Conservation (phyloP, 768 basidiomycete genomes). For the Mycena kentingensis region DNA sequence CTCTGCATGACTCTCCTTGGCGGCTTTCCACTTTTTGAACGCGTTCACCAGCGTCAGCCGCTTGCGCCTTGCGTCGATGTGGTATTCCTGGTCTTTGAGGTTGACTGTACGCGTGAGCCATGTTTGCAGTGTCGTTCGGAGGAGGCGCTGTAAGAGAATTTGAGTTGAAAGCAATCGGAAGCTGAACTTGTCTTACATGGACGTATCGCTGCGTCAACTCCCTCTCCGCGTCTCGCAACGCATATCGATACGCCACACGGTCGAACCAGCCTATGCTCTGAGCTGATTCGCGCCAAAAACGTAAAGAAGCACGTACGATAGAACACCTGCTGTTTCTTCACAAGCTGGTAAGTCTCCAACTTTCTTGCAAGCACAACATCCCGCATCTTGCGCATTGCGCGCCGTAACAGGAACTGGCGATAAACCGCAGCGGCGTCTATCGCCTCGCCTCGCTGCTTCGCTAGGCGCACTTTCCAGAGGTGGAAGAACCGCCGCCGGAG, state of each 20-base stretch:
- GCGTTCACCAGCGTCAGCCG: constrained; percentile 42
- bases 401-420: too few relatives aligned
- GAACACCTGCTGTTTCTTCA: too few relatives aligned
- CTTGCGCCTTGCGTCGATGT: constrained; percentile 34
- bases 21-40: constrained; percentile 70
- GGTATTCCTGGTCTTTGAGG: constrained; percentile 72
- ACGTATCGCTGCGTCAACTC: neutral
- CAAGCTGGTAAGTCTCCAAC: too few relatives aligned
- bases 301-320: too few relatives aligned
- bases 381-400: too few relatives aligned
- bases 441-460: too few relatives aligned
- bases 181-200: neutral
- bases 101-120: constrained; percentile 80
- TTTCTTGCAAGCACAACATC: too few relatives aligned
- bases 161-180: neutral
- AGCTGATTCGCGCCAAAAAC: too few relatives aligned
- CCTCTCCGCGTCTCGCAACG: constrained; percentile 12
- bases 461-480: constrained; percentile 58
- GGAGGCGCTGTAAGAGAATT: constrained; percentile 46
- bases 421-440: too few relatives aligned
- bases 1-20: constrained; percentile 65
- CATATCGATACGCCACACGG: constrained; percentile 12
- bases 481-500: constrained; percentile 45
- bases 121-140: constrained; percentile 46
- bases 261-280: constrained; percentile 20